phyloP scores from a whole-genome alignment of 306 rosid species.

The Pterocarpus macrocarpus region DNA sequence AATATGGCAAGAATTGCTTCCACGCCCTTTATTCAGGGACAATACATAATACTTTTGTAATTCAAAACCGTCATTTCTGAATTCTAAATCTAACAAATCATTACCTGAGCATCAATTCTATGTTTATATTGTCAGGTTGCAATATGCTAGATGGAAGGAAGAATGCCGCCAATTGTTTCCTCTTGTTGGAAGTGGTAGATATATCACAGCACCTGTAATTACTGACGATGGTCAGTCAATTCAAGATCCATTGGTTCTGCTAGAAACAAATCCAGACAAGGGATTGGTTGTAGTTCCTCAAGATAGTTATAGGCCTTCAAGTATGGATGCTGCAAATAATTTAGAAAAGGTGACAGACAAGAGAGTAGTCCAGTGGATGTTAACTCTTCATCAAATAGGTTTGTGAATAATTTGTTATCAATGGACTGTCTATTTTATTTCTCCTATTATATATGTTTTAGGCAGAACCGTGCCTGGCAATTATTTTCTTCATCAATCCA shows the following conservation, averaged over 20 bases:
- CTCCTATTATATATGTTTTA: conserved; percentile 18
- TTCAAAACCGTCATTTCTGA: conserved; percentile 19
- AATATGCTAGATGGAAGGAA: conserved; percentile 87
- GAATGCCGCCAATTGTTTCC: conserved; percentile 90
- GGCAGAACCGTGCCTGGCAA: conserved; percentile 6
- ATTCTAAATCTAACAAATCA: conserved; percentile 24
- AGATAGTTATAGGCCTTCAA: conserved; percentile 49
- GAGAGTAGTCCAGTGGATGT: conserved; percentile 91
- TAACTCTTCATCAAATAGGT: conserved; percentile 99
- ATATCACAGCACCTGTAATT: conserved; percentile 87
- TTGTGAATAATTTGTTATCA: conserved; percentile 42
- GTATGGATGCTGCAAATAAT: conserved; percentile 44
- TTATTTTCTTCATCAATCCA: conserved; percentile 34
- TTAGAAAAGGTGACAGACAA: conserved; percentile 67
- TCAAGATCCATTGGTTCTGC: conserved; percentile 79
- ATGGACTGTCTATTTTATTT: conserved; percentile 5
- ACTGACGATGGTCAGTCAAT: conserved; percentile 84
- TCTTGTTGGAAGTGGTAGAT: conserved; percentile 93
- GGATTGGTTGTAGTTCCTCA: conserved; percentile 55
- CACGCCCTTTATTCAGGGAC: conserved; percentile 5
- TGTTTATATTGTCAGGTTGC: conserved; percentile 61
- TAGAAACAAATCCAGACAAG: conserved; percentile 67
- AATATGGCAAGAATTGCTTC: conserved; percentile 26
- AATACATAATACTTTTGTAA: neutral
- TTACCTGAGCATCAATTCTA: conserved; percentile 25